Evolutionary conservation across 495 filamentous ascomycete genomes (phyloP), one percentile per base, ranked within the genome.

Genomic region (Venustampulla echinocandica): DNA sequence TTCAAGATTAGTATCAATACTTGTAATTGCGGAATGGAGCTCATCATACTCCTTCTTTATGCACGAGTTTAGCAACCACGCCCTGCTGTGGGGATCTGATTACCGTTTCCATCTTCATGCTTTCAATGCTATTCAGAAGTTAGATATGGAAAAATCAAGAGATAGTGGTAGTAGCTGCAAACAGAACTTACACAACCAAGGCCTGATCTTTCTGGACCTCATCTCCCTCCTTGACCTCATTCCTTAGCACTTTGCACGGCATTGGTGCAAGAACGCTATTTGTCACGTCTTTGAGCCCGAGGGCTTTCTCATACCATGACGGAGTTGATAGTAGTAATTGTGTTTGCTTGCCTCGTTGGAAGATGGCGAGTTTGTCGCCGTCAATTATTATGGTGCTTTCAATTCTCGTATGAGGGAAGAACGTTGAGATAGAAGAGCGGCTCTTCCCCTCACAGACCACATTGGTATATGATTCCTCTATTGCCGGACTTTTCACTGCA

Each of bases 81-180:
- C 88, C 92, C 51, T 81, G 80, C 38, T 88, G 80, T 10, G 92
- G 92, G 52, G 85, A 90, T 49, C 92, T 74, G 48, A 98, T 95
- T 25, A 94, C 88, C 24, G 88, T 98, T 67, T 98, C 92, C 92
- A 98, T 98, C 75, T 98, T 98, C 92, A 98, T 98, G 46, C 90
- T 96, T 66, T 98, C 92, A 59, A 98, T 94, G 1, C 74, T 59
- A 32, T 1, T n/a, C n/a, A n/a, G n/a, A n/a, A n/a, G n/a, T n/a
- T n/a, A n/a, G n/a, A n/a, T n/a, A n/a, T n/a, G n/a, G n/a, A n/a
- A n/a, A n/a, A n/a, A n/a, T n/a, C n/a, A n/a, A n/a, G n/a, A n/a
- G n/a, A n/a, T n/a, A n/a, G n/a, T n/a, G n/a, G n/a, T n/a, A n/a
- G n/a, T n/a, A n/a, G n/a, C n/a, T n/a, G n/a, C n/a, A n/a, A 40